phyloP scores from a whole-genome alignment of 31 red algal species.

The Odonthalia washingtoniensis region DNA sequence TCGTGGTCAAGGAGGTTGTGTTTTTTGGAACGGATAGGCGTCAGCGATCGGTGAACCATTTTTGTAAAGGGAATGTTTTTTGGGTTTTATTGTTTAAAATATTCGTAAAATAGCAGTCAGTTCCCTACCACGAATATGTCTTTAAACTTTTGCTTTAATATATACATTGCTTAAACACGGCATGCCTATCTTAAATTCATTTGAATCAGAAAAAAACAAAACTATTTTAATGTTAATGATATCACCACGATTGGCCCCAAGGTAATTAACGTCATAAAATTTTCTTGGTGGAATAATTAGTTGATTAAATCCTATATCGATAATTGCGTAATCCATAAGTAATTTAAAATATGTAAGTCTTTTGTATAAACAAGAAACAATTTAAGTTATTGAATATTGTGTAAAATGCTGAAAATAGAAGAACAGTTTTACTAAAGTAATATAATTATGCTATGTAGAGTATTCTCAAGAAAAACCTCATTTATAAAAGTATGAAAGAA shows the following conservation, averaged over 20 bases:
- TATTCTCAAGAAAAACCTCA: constrained; percentile 1
- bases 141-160: constrained; percentile 40
- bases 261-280: constrained; percentile 23
- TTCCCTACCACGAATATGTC: constrained; percentile 31
- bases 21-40: too few relatives aligned
- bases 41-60: too few relatives aligned
- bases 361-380: constrained; percentile 3
- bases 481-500: background rate
- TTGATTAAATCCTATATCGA: constrained; percentile 24
- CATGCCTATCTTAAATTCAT: constrained; percentile 1
- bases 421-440: background rate
- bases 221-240: constrained; percentile 16
- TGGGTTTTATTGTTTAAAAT: too few relatives aligned
- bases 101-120: too few relatives aligned
- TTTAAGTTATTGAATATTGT: constrained; percentile 2
- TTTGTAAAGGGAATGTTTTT: too few relatives aligned
- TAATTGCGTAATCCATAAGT: constrained; percentile 31
- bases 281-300: background rate
- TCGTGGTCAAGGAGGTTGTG: too few relatives aligned
- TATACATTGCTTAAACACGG: background rate
- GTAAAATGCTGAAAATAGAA: background rate
- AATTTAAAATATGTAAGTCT: background rate
- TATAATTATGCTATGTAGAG: background rate
- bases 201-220: constrained; percentile 16
- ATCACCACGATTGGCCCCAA: constrained; percentile 20